phyloP scores from a whole-genome alignment of 192 early-diverging fungal species.

The Mortierella hygrophila region DNA sequence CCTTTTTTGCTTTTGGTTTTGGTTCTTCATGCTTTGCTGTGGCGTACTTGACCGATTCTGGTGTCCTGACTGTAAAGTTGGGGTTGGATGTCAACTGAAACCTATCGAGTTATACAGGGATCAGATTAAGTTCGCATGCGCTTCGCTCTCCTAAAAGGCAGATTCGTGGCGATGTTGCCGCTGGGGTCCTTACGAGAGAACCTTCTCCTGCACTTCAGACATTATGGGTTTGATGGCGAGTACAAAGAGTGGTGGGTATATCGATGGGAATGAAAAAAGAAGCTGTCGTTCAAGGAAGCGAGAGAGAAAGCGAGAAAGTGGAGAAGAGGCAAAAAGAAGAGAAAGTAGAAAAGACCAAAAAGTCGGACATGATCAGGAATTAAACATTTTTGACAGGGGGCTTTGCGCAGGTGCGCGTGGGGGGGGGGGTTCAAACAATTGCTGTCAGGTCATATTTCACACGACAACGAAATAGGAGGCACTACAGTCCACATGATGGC shows the following conservation, averaged over 20 bases:
- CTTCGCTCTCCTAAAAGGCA: not conserved
- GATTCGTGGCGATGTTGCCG: not conserved
- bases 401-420: constrained; percentile 15
- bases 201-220: constrained; percentile 27
- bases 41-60: constrained; percentile 21
- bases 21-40: constrained; percentile 23
- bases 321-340: not conserved
- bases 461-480: constrained; percentile 8
- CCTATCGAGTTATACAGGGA: not conserved
- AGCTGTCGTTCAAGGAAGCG: not conserved
- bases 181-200: constrained; percentile 21
- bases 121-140: not conserved
- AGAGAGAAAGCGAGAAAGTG: not conserved
- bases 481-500: constrained; percentile 9
- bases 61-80: constrained; percentile 27
- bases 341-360: not conserved
- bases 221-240: not conserved
- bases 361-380: not conserved
- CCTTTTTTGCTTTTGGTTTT: constrained; percentile 9
- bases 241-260: not conserved
- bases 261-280: not conserved
- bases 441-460: not conserved
- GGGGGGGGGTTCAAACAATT: too few relatives aligned
- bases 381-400: constrained; percentile 10
- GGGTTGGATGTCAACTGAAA: constrained; percentile 40